Base-by-base conservation (phyloP, 192 early-diverging fungal genomes). In the Fimicolochytrium jonesii region DNA sequence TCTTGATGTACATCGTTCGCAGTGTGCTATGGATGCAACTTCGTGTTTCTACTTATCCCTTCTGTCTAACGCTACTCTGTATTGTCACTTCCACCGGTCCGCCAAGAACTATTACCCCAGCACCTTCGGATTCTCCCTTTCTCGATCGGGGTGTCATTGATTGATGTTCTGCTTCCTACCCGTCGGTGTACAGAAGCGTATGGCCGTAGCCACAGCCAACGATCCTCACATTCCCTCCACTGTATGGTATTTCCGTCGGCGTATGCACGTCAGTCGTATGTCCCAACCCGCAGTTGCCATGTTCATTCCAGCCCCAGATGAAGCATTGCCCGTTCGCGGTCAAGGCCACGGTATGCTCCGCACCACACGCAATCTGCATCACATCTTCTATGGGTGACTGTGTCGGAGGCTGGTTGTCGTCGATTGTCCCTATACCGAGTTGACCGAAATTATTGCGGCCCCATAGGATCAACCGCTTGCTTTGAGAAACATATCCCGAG, bases 281-380 rank as follows among this genome's bases (percentile, higher is more conserved):
- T 25, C 78, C 79, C 15, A 77, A 68, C 15, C 87, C 87, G 52
- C 90, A 92, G 57, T 93, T 95, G 22, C 91, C 91, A 71, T 95
- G 93, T 65, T 95, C 93, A 66, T 95, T 95, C 93, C 93, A 95
- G 0, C 93, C 93, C 93, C 93, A 95, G 17, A 77, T 67, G 46
- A 73, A 72, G 33, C 81, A 84, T 2, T 47, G 36, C 0, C 81
- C 82, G 4, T 66, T 55, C 0, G 49, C 47, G 0, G 70, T 70
- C 25, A 87, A 51, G 1, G 77, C 84, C 3, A 93, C 51, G 0
- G 76, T 73, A 60, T 91, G 88, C 69, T 93, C 91, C 10, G 90
- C 88, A 23, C 89, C 93, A 68, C 89, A 90, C 2, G 75, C 65
- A 25, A 77, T 66, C 11, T 59, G 22, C 32, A n/a, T 33, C n/a